phyloP scores from a whole-genome alignment of 2,329 filamentous ascomycete species.

The Bisporella sp. region DNA sequence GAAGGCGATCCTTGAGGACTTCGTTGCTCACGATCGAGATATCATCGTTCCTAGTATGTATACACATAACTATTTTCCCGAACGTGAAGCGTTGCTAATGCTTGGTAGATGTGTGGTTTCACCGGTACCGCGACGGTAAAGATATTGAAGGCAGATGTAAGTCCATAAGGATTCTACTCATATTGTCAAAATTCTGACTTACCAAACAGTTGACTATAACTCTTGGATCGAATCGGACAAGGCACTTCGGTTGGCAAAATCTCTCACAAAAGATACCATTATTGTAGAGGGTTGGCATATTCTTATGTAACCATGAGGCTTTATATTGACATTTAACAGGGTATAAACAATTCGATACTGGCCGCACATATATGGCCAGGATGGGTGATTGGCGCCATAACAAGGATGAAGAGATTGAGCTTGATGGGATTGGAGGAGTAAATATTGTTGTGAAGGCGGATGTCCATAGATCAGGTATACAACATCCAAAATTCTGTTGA shows the following conservation, averaged over 20 bases:
- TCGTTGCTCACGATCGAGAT: conserved; percentile 88
- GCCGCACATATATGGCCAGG: conserved; percentile 78
- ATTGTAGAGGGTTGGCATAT: conserved; percentile 68
- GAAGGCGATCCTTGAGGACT: conserved; percentile 82
- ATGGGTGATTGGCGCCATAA: conserved; percentile 92
- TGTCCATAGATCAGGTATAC: conserved; percentile 83
- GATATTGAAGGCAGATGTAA: conserved; percentile 94
- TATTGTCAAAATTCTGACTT: conserved; percentile 9
- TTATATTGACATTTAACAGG: conserved; percentile 39
- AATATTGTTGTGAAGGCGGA: conserved; percentile 98
- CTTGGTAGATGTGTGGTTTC: conserved; percentile 88
- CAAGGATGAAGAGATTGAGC: conserved; percentile 84
- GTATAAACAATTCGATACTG: conserved; percentile 89
- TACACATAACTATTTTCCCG: background rate
- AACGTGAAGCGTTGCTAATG: conserved; percentile 19
- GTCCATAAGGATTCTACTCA: conserved; percentile 31
- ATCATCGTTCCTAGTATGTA: conserved; percentile 87
- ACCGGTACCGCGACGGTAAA: conserved; percentile 66
- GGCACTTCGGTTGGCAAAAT: conserved; percentile 65
- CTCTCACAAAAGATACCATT: conserved; percentile 71
- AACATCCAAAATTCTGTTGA: background rate
- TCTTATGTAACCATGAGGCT: too few species aligned
- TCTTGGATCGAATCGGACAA: conserved; percentile 95
- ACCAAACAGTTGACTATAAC: conserved; percentile 83
- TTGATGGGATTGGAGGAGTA: conserved; percentile 94